Percentiles rank a stretch among this genome's conserved stretches.
Evolutionary conservation across 305 asterid genomes (phyloP).

Genomic region (Solanum hybrid): DNA sequence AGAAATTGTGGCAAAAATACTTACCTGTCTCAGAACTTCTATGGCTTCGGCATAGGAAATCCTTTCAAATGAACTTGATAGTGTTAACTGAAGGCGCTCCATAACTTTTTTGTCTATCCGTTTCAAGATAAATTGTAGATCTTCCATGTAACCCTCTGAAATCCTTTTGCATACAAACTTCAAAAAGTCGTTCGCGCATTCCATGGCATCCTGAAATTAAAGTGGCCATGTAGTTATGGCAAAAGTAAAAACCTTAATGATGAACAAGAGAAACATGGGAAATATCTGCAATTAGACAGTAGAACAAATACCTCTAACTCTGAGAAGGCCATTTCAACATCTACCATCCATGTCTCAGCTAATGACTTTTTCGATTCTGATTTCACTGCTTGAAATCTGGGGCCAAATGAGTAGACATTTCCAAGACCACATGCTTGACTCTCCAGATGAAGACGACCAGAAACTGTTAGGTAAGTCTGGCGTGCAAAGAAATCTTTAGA

Average conservation of each 20-base stretch:
- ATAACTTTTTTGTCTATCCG: conserved; percentile 45
- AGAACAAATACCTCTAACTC: conserved; percentile 39
- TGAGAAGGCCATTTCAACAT: conserved; percentile 74
- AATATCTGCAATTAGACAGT: not conserved
- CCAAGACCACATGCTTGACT: conserved; percentile 81
- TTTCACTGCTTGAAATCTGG: conserved; percentile 52
- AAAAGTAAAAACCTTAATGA: not conserved
- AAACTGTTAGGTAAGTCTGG: conserved; percentile 42
- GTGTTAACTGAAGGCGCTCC: conserved; percentile 43
- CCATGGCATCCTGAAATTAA: conserved; percentile 58
- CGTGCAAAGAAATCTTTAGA: conserved; percentile 53
- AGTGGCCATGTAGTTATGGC: conserved; percentile 1
- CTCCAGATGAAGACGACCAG: conserved; percentile 83
- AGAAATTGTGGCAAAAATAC: not conserved
- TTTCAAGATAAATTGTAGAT: conserved; percentile 47
- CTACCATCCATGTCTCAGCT: conserved; percentile 82
- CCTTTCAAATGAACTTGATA: conserved; percentile 34
- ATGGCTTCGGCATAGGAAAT: conserved; percentile 66
- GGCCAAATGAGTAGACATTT: conserved; percentile 74
- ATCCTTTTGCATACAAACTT: conserved; percentile 53
- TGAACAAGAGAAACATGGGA: not conserved
- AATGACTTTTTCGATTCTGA: conserved; percentile 41
- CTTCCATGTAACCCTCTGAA: conserved; percentile 46
- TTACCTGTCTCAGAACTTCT: conserved; percentile 50
- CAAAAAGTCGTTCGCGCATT: conserved; percentile 64